Conservation (phyloP, 2,329 filamentous ascomycete genomes). For the Botryotinia calthae region DNA sequence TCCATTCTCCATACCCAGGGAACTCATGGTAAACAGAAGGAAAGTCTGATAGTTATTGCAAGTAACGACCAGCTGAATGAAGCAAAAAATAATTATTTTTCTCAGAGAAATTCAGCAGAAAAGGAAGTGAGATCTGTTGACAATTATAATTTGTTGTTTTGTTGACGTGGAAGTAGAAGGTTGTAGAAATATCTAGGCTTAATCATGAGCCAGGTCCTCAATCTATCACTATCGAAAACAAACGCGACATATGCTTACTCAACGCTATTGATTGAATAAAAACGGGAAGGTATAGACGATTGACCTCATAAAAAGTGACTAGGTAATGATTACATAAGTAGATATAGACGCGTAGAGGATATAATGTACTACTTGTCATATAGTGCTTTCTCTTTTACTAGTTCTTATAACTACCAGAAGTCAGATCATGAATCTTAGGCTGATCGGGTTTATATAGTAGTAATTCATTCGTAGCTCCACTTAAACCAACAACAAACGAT, state of each 20-base stretch:
- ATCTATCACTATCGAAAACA: neutral
- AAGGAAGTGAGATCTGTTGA: neutral
- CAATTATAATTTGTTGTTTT: neutral
- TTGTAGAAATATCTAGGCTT: neutral
- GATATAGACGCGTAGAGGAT: no score
- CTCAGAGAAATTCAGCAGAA: neutral
- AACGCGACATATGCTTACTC: neutral
- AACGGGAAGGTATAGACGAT: neutral
- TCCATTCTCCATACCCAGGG: neutral
- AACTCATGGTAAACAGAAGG: neutral
- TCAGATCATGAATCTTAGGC: no score
- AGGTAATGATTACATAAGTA: no score
- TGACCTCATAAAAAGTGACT: no score
- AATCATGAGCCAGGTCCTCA: neutral
- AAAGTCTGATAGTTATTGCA: neutral
- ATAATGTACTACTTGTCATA: no score
- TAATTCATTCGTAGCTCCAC: no score
- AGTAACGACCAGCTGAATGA: neutral
- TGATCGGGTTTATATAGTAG: no score
- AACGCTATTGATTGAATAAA: neutral
- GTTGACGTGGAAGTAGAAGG: neutral
- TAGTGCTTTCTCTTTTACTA: no score
- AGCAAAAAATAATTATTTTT: neutral
- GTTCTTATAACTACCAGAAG: no score
- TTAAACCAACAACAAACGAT: neutral